Evolutionary conservation across 257 asterid species (phyloP), one percentile per base, ranked within the genome.

Genomic region (Petunia secreta): DNA sequence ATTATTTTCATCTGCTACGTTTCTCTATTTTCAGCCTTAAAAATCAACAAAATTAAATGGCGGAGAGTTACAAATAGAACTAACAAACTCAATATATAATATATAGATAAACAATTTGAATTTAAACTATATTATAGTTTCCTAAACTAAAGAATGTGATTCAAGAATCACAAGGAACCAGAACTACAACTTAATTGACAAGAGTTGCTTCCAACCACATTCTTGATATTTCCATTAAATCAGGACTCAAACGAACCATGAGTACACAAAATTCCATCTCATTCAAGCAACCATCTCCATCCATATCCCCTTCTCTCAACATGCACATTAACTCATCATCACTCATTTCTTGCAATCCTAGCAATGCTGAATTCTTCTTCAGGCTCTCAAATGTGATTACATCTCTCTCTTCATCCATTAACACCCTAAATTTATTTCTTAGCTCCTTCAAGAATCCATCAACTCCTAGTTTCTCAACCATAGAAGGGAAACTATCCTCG

Each of bases 181-280:
- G n/a, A 64, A 3, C 34, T 69, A 69, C 43, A 69, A 69, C 2
- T 25, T 25, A 25, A 25, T 76, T 76, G 54, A 55, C 53, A 58
- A 79, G 40, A 52, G 59, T 80, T 64, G 80, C 87, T 40, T 75
- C 83, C 60, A 85, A 39, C 43, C 62, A 75, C 78, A 83, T 53
- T 74, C 80, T 88, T 11, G 94, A 87, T 6, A 44, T 81, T 44
- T 88, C 40, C 92, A 93, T 93, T 13, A 93, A 87, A 65, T 65
- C 81, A 10, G 97, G 97, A 48, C 97, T 93, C 86, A 90, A 81
- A 82, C 97, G 88, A 63, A 93, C 82, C 97, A 93, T 91, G 48
- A 93, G 81, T 25, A 93, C 95, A 80, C 97, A 93, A 50, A 93
- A 93, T 4, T 93, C 98, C 91, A 83, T 89, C 74, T 85, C 87